phyloP scores from a whole-genome alignment of 768 basidiomycete species.

The Suillus americanus region DNA sequence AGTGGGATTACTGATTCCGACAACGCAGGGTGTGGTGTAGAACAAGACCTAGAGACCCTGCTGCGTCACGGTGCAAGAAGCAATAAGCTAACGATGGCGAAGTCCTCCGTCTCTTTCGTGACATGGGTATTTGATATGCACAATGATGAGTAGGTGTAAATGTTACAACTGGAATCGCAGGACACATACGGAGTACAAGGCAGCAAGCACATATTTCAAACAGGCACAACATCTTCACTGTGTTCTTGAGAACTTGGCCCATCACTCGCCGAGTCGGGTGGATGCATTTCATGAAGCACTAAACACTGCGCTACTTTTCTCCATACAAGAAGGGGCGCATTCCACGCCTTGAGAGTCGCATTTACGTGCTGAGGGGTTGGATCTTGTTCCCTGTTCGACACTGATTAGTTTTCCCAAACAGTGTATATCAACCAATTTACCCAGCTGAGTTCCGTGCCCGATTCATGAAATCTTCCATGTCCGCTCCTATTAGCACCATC shows the following conservation, averaged over 20 bases:
- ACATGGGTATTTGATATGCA: neutral
- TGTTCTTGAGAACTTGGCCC: neutral
- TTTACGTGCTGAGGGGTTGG: neutral
- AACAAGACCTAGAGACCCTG: neutral
- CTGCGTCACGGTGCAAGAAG: neutral
- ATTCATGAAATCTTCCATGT: neutral
- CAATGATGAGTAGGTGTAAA: too few species aligned
- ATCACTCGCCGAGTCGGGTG: neutral
- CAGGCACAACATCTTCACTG: neutral
- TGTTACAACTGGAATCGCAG: neutral
- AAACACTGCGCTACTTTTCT: neutral
- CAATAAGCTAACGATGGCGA: neutral
- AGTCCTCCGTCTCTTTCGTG: neutral
- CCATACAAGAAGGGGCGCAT: neutral
- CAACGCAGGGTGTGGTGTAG: too few species aligned
- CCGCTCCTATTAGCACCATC: neutral
- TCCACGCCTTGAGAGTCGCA: rapidly evolving
- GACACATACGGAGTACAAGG: neutral
- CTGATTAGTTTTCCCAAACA: neutral
- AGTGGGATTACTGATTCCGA: too few species aligned
- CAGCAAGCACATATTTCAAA: neutral
- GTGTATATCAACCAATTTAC: neutral
- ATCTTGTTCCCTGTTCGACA: neutral
- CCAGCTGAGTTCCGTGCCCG: neutral
- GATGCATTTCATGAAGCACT: neutral